phyloP scores from a whole-genome alignment of 345 rosid species.

The Populus pruinosa region DNA sequence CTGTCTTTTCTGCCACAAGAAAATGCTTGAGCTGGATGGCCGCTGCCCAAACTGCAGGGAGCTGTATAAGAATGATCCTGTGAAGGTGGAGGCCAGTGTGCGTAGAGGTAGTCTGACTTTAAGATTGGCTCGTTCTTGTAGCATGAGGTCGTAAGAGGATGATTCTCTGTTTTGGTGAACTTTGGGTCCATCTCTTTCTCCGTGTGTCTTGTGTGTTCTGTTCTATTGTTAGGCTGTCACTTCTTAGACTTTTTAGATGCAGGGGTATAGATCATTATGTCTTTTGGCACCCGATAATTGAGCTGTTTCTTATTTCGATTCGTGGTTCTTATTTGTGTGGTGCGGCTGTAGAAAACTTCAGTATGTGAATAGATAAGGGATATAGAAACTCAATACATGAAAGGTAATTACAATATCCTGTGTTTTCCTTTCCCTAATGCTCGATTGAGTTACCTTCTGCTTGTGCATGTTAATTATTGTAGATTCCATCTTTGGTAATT shows the following conservation, averaged over 20 bases:
- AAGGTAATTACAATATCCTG: constrained; percentile 26
- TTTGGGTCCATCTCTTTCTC: constrained; percentile 30
- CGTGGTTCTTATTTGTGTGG: constrained; percentile 51
- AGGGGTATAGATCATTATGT: constrained; percentile 48
- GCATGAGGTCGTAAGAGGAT: constrained; percentile 78
- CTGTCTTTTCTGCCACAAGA: constrained; percentile 94
- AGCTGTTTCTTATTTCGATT: constrained; percentile 45
- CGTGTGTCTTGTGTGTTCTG: constrained; percentile 27
- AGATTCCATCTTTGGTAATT: background rate
- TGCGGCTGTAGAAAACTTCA: constrained; percentile 68
- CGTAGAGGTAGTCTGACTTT: constrained; percentile 57
- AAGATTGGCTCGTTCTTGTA: constrained; percentile 67
- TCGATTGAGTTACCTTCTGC: background rate
- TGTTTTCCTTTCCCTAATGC: constrained; percentile 11
- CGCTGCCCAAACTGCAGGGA: constrained; percentile 97
- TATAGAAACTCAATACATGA: constrained; percentile 59
- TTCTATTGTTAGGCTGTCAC: constrained; percentile 36
- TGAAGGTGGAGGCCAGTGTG: constrained; percentile 49
- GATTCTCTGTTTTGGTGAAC: constrained; percentile 21
- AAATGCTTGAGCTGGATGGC: constrained; percentile 76
- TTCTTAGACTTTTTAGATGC: constrained; percentile 37
- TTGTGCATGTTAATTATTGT: constrained; percentile 3
- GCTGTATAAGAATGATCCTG: constrained; percentile 51
- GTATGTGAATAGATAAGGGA: constrained; percentile 73
- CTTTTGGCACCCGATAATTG: constrained; percentile 49